phyloP scores from a whole-genome alignment of 345 rosid genomes.

The Clarkia xantiana region DNA sequence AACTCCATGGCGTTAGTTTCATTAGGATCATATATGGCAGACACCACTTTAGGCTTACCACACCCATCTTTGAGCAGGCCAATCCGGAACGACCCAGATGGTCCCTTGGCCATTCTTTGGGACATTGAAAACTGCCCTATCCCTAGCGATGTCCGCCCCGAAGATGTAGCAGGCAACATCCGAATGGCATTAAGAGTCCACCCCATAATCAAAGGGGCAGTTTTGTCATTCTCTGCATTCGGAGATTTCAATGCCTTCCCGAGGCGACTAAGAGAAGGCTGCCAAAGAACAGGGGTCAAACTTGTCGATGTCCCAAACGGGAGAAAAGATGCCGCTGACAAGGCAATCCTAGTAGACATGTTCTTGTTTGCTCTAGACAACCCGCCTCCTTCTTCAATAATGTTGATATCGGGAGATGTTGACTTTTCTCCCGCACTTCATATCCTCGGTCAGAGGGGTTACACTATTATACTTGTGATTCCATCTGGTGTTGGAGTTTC shows the following conservation, averaged over 20 bases:
- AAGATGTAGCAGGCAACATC: conserved; percentile 83
- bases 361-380: conserved; percentile 88
- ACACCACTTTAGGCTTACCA: conserved; percentile 16
- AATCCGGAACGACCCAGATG: conserved; percentile 26
- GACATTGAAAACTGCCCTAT: conserved; percentile 92
- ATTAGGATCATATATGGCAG: conserved; percentile 11
- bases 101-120: conserved; percentile 86
- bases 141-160: conserved; percentile 82
- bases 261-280: conserved; percentile 86
- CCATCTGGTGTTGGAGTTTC: conserved; percentile 79
- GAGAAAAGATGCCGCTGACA: conserved; percentile 95
- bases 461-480: conserved; percentile 69
- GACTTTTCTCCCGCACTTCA: conserved; percentile 96
- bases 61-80: conserved; percentile 22
- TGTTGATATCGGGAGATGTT: conserved; percentile 91
- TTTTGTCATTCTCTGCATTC: conserved; percentile 69
- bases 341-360: conserved; percentile 93
- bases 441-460: conserved; percentile 88
- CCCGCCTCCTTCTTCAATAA: conserved; percentile 70
- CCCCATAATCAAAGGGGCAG: conserved; percentile 67
- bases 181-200: conserved; percentile 85
- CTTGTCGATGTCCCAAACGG: conserved; percentile 94
- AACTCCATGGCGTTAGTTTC: conserved; percentile 16
- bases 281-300: conserved; percentile 93
- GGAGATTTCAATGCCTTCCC: conserved; percentile 96